Conservation (phyloP, 352 stramenopile genomes). For the Globisporangium paddicum region DNA sequence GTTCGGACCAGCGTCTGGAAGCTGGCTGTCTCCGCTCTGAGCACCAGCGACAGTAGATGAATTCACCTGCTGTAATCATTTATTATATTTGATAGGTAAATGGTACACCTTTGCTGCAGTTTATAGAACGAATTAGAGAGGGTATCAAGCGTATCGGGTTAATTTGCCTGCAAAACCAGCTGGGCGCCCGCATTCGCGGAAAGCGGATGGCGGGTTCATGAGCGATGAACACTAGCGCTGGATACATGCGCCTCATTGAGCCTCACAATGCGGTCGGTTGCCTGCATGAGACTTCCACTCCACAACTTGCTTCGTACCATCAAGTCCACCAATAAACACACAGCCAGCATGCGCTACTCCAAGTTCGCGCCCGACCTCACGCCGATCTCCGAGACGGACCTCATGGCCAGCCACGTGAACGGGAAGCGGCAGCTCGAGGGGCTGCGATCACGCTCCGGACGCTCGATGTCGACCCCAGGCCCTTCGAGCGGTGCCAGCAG, state of each 20-base stretch:
- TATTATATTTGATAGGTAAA: neutral
- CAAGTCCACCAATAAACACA: too few species aligned
- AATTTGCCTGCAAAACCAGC: neutral
- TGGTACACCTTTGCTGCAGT: too few species aligned
- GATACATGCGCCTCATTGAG: neutral
- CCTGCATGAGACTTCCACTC: neutral
- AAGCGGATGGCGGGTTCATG: constrained; percentile 1
- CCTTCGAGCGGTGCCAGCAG: neutral
- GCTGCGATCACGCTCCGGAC: constrained; percentile 6
- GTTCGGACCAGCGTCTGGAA: too few species aligned
- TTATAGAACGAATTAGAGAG: neutral
- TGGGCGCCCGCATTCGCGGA: neutral
- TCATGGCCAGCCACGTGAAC: constrained; percentile 23
- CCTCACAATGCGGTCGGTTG: neutral
- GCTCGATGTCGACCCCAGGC: constrained; percentile 9
- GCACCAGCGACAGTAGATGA: too few species aligned
- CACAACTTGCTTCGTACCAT: too few species aligned
- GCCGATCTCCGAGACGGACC: constrained; percentile 54
- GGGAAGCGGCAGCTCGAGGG: constrained; percentile 12
- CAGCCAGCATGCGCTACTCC: constrained; percentile 26
- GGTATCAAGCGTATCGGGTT: neutral
- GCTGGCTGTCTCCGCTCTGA: too few species aligned
- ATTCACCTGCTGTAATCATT: neutral
- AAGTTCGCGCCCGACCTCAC: constrained; percentile 52
- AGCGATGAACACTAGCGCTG: neutral